A percentile compares a stretch with the other conserved stretches of the same genome.
These are phyloP conservation scores for Amyloporia xantha DNA, from an alignment of 768 basidiomycete species.

Conservation along the genomic window DNA sequence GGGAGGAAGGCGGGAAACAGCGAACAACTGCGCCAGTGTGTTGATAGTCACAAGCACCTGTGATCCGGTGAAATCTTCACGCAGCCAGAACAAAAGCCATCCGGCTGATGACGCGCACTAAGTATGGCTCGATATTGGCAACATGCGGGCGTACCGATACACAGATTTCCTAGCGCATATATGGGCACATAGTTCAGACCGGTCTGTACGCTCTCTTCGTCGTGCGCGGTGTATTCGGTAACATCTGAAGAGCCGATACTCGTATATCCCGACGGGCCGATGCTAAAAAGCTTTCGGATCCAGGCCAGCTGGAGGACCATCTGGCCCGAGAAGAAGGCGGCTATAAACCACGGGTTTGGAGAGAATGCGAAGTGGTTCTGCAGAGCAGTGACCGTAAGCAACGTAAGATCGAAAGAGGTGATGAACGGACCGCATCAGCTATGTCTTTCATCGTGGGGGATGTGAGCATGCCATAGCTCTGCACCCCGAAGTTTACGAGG, in stretches of 20 bases:
- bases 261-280: slow-evolving; percentile 10
- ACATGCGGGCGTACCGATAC: slow-evolving; percentile 21
- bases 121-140: not conserved
- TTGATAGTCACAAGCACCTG: slow-evolving; percentile 28
- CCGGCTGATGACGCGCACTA: slow-evolving; percentile 15
- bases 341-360: slow-evolving; percentile 27
- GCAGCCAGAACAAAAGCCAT: slow-evolving; percentile 27
- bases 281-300: slow-evolving; percentile 23
- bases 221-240: not conserved
- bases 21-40: slow-evolving; percentile 29
- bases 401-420: not conserved
- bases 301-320: slow-evolving; percentile 22
- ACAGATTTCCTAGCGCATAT: slow-evolving; percentile 27
- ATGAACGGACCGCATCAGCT: slow-evolving; percentile 22
- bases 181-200: slow-evolving; percentile 26
- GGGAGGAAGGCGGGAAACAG: slow-evolving; percentile 27
- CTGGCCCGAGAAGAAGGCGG: slow-evolving; percentile 26
- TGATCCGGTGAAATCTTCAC: slow-evolving; percentile 21
- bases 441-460: slow-evolving; percentile 28
- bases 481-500: slow-evolving; percentile 22
- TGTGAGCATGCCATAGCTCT: slow-evolving; percentile 23
- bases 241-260: not conserved
- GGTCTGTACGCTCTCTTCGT: slow-evolving; percentile 7
- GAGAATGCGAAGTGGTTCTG: slow-evolving; percentile 30
- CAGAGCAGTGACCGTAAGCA: not conserved